Base-by-base conservation (phyloP, 257 asterid species). In the Nicotiana obtusifolia region DNA sequence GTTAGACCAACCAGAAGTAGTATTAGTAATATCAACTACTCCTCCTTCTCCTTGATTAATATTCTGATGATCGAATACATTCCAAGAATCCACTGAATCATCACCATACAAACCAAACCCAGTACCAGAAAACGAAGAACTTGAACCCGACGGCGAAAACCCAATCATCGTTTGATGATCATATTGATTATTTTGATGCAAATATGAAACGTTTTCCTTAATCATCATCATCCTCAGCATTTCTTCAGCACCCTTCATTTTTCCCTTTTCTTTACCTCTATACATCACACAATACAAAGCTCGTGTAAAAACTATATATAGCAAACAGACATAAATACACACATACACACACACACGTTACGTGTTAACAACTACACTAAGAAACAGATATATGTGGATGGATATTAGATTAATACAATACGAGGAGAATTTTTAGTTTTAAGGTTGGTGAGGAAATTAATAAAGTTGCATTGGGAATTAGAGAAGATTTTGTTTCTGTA, bases 161-260 rank as follows among this genome's bases (percentile, higher is more conserved):
- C 75, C 84, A 80, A 60, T 68, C 35, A 56, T 5, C 78, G 22
- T 81, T 28, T 9, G 52, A 33, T 67, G 60, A 80, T 31, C 69
- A 82, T 41, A 52, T 17, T 62, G 67, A 71, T 47, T 33, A 22
- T 9, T 41, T 41, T 31, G 81, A 82, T 71, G 76, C 54, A 61
- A 35, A 64, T 76, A 84, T 7, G 71, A 35, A 44, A 57, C 41
- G 41, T 71, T 81, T 28, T 82, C 81, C 31, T 77, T 30, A 52
- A 77, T 20, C 82, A 73, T 78, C 75, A 65, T 28, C 76, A 80
- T 26, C 53, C 64, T 52, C 4, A 64, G 3, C 78, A 49, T 47
- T 65, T 47, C 83, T 24, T 75, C 83, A 28, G 66, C 65, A 30
- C 65, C 87, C 22, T 81, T 83, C 87, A 77, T 81, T 35, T 86